These are phyloP conservation scores for Caryopteris hybrid DNA, from an alignment of 305 asterid genomes.

Conservation along the genomic window DNA sequence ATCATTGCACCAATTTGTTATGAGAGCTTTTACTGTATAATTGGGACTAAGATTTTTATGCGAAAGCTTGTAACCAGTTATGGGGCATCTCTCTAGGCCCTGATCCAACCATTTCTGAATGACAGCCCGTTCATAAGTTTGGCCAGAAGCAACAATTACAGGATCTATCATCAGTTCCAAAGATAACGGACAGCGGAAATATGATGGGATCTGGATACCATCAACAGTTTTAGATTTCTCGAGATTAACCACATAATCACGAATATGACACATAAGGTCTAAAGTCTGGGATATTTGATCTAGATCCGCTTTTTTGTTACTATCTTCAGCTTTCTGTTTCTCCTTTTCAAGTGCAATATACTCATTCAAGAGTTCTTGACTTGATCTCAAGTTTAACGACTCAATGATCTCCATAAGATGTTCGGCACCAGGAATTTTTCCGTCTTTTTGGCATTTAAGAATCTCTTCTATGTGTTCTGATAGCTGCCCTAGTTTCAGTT, in stretches of 20 bases:
- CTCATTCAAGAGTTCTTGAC: constrained; percentile 62
- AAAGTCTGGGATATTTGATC: constrained; percentile 35
- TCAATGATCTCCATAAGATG: constrained; percentile 39
- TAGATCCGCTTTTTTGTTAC: constrained; percentile 23
- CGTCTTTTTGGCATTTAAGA: constrained; percentile 44
- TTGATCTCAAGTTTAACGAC: constrained; percentile 56
- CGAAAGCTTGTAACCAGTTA: constrained; percentile 49
- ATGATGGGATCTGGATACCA: constrained; percentile 59
- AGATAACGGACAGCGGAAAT: constrained; percentile 78
- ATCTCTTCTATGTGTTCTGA: constrained; percentile 47
- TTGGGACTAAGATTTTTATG: constrained; percentile 69
- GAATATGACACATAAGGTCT: constrained; percentile 52
- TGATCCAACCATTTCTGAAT: constrained; percentile 84
- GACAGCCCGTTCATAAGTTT: constrained; percentile 73
- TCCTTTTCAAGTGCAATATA: constrained; percentile 74
- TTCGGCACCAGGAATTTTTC: constrained; percentile 37
- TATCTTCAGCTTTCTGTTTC: constrained; percentile 51
- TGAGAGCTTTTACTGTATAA: constrained; percentile 73
- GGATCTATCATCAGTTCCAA: constrained; percentile 82
- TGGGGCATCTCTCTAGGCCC: constrained; percentile 71
- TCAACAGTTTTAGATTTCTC: constrained; percentile 40
- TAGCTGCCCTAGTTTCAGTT: constrained; percentile 49
- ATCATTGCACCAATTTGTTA: constrained; percentile 66
- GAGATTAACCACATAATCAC: constrained; percentile 41
- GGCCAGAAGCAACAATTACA: constrained; percentile 91